A percentile compares a stretch with the other conserved stretches of the same genome.
Conservation (phyloP, 2,329 filamentous ascomycete species). For the Cercospora sp. region DNA sequence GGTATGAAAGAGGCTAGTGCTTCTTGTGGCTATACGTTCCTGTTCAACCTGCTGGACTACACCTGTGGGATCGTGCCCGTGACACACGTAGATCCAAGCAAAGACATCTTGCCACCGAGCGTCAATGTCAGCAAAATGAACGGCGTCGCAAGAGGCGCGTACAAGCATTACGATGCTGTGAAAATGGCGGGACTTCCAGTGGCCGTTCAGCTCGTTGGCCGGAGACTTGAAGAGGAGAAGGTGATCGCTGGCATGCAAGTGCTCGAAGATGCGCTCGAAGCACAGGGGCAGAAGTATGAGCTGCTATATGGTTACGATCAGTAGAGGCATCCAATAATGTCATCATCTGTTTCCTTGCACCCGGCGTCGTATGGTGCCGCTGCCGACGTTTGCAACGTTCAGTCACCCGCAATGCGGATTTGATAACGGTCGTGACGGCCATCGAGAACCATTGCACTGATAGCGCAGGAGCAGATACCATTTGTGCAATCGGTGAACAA, state of each 20-base stretch:
- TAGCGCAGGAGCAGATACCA: background rate
- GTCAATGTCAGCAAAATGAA: conserved; percentile 69
- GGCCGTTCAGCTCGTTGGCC: conserved; percentile 78
- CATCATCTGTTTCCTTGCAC: background rate
- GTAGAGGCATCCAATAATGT: background rate
- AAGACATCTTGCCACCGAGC: conserved; percentile 64
- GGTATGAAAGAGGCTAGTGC: conserved; percentile 84
- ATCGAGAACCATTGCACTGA: background rate
- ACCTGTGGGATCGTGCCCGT: conserved; percentile 79
- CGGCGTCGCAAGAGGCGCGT: conserved; percentile 77
- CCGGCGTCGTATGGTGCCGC: background rate
- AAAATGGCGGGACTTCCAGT: conserved; percentile 88
- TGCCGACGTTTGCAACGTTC: background rate
- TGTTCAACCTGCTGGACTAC: conserved; percentile 92
- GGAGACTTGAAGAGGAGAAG: conserved; percentile 82
- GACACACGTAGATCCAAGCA: conserved; percentile 72
- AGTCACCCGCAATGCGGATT: background rate
- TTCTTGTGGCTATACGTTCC: conserved; percentile 88
- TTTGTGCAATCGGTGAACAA: background rate
- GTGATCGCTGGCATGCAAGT: conserved; percentile 77
- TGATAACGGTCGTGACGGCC: background rate
- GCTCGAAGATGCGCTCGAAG: conserved; percentile 71
- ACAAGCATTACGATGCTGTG: conserved; percentile 77
- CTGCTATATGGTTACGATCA: conserved; percentile 43
- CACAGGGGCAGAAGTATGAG: conserved; percentile 52